Base-by-base conservation (phyloP, 2,329 filamentous ascomycete genomes). In the Didymellaceae sp. region DNA sequence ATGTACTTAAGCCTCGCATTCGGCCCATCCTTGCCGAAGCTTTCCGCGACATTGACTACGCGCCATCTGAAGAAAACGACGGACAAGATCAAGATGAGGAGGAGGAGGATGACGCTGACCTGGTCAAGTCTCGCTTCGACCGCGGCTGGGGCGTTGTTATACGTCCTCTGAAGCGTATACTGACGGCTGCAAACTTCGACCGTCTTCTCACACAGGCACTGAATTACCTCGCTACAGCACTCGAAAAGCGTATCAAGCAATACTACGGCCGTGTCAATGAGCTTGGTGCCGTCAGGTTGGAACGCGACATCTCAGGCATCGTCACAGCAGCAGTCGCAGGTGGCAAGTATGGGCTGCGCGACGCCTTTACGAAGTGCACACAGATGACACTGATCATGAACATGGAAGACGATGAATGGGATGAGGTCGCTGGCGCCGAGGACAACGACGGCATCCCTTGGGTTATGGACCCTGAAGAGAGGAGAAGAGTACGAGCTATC, bases 401-500 rank as follows among this genome's bases (percentile, higher is more conserved):
- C 62, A 95, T 97, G 91, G 92, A 97, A 70, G 90, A 94, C 25
- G 92, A 97, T 50, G 93, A 97, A 74, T 96, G 91, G 89, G 89
- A 93, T 38, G 91, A 94, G 72, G 74, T 92, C 30, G 71, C 75
- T 30, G 66, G 73, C 6, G 75, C 80, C 31, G 74, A 78, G 24
- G 70, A 75, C 39, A 69, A 72, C 53, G 80, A 83, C 11, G 88
- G 83, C 9, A 85, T 94, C 66, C 80, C 82, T 41, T 91, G 88
- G 88, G 82, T 87, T 35, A 63, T 92, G 56, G 87, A 81, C 51
- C 80, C 81, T 32, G 90, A 92, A 49, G 91, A 96, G 76, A 85
- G 88, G 69, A 80, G 79, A 58, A 83, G 84, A 65, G 89, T 89
- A 8, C 83, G 91, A 67, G 85, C 78, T 5, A 84, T 94, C 73